A percentile compares a stretch with the other conserved stretches of the same genome.
phyloP scores from a whole-genome alignment of 306 rosid species.

The Citrullus mucosospermus region DNA sequence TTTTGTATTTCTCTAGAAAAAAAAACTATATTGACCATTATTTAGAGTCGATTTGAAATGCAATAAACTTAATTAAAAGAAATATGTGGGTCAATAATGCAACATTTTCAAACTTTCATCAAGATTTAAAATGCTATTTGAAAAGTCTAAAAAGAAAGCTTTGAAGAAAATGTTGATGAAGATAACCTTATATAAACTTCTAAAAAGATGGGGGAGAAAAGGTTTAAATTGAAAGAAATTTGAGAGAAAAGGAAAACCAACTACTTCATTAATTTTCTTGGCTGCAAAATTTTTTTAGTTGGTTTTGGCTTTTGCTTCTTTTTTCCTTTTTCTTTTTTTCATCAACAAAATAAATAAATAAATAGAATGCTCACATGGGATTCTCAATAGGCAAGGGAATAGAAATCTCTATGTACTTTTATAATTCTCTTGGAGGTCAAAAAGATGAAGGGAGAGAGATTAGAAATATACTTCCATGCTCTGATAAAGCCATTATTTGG shows the following conservation, averaged over 20 bases:
- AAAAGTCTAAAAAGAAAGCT: neutral
- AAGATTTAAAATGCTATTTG: neutral
- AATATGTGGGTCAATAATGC: neutral
- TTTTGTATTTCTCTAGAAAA: neutral
- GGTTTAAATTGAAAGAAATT: neutral
- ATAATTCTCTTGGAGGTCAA: neutral
- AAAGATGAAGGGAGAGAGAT: neutral
- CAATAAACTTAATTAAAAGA: no score
- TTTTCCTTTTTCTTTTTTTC: no score
- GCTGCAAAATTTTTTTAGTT: neutral
- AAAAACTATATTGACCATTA: no score
- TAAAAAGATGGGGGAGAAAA: neutral
- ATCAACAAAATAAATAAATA: neutral
- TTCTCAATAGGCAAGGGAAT: neutral
- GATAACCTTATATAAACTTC: neutral
- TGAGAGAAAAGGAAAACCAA: neutral
- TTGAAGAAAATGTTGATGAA: neutral
- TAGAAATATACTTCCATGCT: neutral
- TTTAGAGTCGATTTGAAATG: no score
- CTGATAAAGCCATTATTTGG: neutral
- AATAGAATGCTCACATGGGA: neutral
- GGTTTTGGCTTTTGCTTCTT: neutral
- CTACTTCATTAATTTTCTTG: neutral
- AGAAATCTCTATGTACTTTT: neutral
- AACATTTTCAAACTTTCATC: neutral